Evolutionary conservation across 257 asterid species (phyloP), one percentile per base, ranked within the genome.

Genomic region (Galeopsis tetrahit): DNA sequence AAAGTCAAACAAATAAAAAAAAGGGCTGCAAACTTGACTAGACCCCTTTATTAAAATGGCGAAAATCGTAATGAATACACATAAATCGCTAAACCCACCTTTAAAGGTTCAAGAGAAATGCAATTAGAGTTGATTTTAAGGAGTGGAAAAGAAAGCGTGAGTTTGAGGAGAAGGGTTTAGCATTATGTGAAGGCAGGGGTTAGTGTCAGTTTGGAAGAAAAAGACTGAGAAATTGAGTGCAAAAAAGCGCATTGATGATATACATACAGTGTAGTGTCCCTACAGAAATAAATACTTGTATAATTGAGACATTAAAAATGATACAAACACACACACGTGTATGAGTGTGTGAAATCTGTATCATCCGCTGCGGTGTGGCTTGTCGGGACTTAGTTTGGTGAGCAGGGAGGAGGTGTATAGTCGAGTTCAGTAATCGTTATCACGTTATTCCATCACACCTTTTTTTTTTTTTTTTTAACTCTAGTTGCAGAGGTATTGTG

Each of bases 301-400:
- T 13, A 42, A 6, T 7, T 4, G 14, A 51, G n/a, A 52, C 59
- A 70, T 21, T 21, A 21, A 21, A 21, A 21, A 17, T 7, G 61
- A 31, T 17, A 15, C 34, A 36, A 4, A 63, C 33, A 63, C n/a
- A 63, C 33, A 63, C n/a, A 39, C 31, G 69, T 43, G 39, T 40
- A 39, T 5, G 35, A 35, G 52, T 11, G 51, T 13, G 46, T n/a
- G 69, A 10, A 60, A 35, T 71, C 69, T 44, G 43, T 60, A 48
- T 57, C 62, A 6, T 31, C 2, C 42, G 84, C 77, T 68, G 66
- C 88, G 86, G 86, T 83, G 81, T 46, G 15, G 35, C n/a, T 77
- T 82, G 84, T 87, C 84, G 75, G 76, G 80, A 66, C 59, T 59
- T 78, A 66, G 83, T 71, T 76, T 21, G 28, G n/a, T n/a, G n/a